Evolutionary conservation across 768 basidiomycete species (phyloP), one percentile per base, ranked within the genome.

Genomic region (Boletus sp.): DNA sequence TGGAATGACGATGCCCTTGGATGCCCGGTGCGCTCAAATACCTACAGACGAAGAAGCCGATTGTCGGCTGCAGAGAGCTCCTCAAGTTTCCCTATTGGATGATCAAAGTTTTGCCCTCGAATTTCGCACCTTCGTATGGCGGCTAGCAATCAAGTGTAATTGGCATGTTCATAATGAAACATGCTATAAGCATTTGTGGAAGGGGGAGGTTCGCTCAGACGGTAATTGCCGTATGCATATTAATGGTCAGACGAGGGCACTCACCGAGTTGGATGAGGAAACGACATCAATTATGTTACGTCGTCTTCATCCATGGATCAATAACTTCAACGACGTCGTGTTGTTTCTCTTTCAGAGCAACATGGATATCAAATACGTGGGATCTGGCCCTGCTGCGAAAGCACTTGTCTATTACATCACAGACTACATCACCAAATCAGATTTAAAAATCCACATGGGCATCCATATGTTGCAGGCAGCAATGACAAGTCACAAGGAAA

Each of bases 371-470:
- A 71, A 73, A 29, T 70, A 53, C 28, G 70, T 75, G 1, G 66
- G 65, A 0, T 75, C 69, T 0, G 72, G 73, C 0, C 56, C 61
- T 14, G 60, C 61, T 0, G 71, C 70, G 0, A 76, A 73, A 45
- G 73, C 71, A 0, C 32, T 71, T 0, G 54, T 76, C 0, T 74
- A 64, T 45, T 76, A 76, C 30, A 59, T 74, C 0, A 75, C 71
- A 0, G 75, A 76, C 35, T 76, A 76, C 37, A 72, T 76, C 3
- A 75, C 72, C 0, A 76, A 76, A 50, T 35, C 50, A 5, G 52
- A 44, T 5, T 14, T 15, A 10, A 39, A 7, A 5, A 17, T 35
- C 0, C 55, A 56, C 46, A 33, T 29, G 0, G 52, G 40, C 1
- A 0, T 42, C 1, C 36, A 8, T 29, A 20, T 17, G 2, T 3